Base-by-base conservation (phyloP, 257 asterid species). In the Penstemon eatonii region DNA sequence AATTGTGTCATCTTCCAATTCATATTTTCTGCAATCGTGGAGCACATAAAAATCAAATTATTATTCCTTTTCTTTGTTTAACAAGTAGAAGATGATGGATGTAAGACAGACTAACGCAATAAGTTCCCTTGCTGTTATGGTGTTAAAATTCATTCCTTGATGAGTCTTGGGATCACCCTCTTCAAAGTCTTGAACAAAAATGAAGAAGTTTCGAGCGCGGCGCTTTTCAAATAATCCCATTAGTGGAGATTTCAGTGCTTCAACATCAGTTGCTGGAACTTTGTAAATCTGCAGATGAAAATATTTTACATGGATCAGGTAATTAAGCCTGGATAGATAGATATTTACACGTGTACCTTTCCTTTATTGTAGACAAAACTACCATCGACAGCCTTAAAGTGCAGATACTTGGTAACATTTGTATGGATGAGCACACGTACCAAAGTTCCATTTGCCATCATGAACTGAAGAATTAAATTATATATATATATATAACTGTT, bases 141-240 rank as follows among this genome's bases (percentile, higher is more conserved):
- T 82, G 37, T 93, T 79, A 80, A 93, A 83, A 78, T 93, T 90
- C 98, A 93, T 86, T 77, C 97, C 98, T 37, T 86, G 95, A 38
- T 91, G 97, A 11, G 97, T 85, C 72, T 85, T 91, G 8, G 96
- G 96, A 70, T 91, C 92, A 39, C 50, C 81, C 81, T 90, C 98
- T 1, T 86, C 76, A 79, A 86, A 93, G 63, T 90, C 86, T 75
- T 93, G 98, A 74, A 90, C 97, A 73, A 86, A 93, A 67, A 93
- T 85, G 83, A 93, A 93, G 80, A 90, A 93, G 63, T 93, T 93
- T 8, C 97, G 77, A 55, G 98, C 98, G 69, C 97, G 96, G 0
- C 98, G 90, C 85, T 93, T 93, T 80, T 93, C 98, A 68, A 93
- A 92, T 63, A 93, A 81, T 40, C 98, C 97, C 98, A 93, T 93